Evolutionary conservation across 306 rosid species (phyloP).

Genomic region (Vigna angularis): DNA sequence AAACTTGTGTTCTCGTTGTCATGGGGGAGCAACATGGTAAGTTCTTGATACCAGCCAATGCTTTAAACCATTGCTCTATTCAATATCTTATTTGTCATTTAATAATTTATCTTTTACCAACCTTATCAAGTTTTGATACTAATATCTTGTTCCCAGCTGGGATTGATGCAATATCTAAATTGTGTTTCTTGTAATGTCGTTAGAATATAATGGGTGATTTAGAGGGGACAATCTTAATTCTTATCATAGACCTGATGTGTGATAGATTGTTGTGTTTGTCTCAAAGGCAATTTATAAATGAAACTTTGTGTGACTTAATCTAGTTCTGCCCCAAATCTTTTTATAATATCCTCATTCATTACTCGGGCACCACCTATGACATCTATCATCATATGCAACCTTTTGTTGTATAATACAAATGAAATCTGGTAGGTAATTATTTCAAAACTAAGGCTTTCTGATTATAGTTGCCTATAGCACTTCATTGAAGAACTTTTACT

Average conservation of each 20-base stretch:
- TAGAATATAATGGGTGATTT: conserved; percentile 26
- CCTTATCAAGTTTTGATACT: conserved; percentile 14
- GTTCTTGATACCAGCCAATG: conserved; percentile 28
- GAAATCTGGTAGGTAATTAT: conserved; percentile 86
- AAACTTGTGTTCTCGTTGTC: conserved; percentile 75
- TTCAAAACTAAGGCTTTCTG: conserved; percentile 36
- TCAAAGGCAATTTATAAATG: not conserved
- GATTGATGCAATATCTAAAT: conserved; percentile 33
- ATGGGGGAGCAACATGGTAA: conserved; percentile 93
- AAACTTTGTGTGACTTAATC: not conserved
- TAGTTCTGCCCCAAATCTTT: not conserved
- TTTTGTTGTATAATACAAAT: conserved; percentile 83
- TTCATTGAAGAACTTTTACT: conserved; percentile 49
- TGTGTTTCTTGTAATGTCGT: conserved; percentile 25
- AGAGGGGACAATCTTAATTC: conserved; percentile 11
- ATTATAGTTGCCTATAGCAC: conserved; percentile 23
- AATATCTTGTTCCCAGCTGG: conserved; percentile 27
- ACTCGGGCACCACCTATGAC: conserved; percentile 91
- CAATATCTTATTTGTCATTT: not conserved
- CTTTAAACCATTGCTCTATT: not conserved
- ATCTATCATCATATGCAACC: conserved; percentile 86
- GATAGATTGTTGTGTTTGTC: conserved; percentile 31
- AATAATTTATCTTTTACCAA: conserved; percentile 14
- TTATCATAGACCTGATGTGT: conserved; percentile 35
- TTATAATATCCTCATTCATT: conserved; percentile 40